Conservation (phyloP, 2,329 filamentous ascomycete genomes). For the Aspergillus chevalieri region DNA sequence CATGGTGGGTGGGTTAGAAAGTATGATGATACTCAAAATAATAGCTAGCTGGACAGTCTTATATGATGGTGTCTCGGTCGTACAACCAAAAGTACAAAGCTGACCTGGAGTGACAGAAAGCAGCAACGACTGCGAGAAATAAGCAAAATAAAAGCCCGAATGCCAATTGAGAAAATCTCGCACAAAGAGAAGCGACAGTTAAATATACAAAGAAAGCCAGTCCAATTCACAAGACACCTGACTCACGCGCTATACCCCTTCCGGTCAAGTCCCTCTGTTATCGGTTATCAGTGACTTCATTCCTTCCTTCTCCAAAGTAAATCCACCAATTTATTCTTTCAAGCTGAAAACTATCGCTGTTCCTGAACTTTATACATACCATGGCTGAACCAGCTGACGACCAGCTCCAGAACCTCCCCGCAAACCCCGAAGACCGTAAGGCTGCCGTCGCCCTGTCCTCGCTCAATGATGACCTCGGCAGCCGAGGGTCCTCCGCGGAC, state of each 20-base stretch:
- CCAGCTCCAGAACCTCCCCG: conserved; percentile 28
- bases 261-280: neutral
- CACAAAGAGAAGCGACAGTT: neutral
- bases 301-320: neutral
- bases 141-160: too few relatives aligned
- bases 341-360: neutral
- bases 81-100: too few relatives aligned
- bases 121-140: too few relatives aligned
- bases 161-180: neutral
- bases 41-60: too few relatives aligned
- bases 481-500: conserved; percentile 30
- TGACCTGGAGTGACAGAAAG: too few relatives aligned
- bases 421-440: conserved; percentile 46
- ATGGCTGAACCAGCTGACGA: conserved; percentile 41
- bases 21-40: neutral
- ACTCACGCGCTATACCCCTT: neutral
- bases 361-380: conserved; percentile 1
- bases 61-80: too few relatives aligned
- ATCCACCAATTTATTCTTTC: neutral
- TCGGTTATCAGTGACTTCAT: neutral
- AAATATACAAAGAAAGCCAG: neutral
- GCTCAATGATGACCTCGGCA: conserved; percentile 38
- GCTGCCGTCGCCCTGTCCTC: conserved; percentile 45
- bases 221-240: neutral
- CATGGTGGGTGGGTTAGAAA: conserved; percentile 1